phyloP scores from a whole-genome alignment of 345 rosid genomes.

The Camelina hispida region DNA sequence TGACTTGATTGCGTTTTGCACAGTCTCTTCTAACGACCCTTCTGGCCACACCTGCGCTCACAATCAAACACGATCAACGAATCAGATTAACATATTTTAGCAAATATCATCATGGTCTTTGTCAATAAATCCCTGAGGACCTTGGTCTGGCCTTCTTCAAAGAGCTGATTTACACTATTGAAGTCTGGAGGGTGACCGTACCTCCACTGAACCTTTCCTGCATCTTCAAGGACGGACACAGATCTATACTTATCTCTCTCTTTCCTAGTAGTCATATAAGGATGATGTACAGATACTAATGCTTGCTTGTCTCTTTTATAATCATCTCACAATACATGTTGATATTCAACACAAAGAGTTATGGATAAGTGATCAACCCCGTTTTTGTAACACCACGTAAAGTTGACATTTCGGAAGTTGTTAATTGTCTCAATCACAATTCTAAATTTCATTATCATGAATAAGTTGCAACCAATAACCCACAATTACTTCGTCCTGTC shows the following conservation, averaged over 20 bases:
- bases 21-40: conserved; percentile 77
- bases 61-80: neutral
- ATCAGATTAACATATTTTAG: neutral
- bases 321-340: conserved; percentile 13
- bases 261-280: conserved; percentile 43
- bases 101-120: too few relatives aligned
- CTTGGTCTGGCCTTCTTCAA: conserved; percentile 75
- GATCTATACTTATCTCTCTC: conserved; percentile 68
- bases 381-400: neutral
- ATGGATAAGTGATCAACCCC: neutral
- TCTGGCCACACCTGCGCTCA: conserved; percentile 68
- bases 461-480: conserved; percentile 24
- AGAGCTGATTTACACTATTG: conserved; percentile 60
- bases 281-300: conserved; percentile 23
- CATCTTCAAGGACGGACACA: conserved; percentile 43
- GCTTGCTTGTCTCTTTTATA: conserved; percentile 32
- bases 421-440: conserved; percentile 38
- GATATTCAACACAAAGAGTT: neutral
- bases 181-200: conserved; percentile 67
- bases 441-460: conserved; percentile 2
- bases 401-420: conserved; percentile 35
- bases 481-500: conserved; percentile 2
- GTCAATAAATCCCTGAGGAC: conserved; percentile 30
- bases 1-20: conserved; percentile 80
- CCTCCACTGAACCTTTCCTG: conserved; percentile 61